Percentiles rank a stretch among this genome's conserved stretches.
Conservation (phyloP, 2,329 filamentous ascomycete species). For the Colletotrichum lindemuthianum region DNA sequence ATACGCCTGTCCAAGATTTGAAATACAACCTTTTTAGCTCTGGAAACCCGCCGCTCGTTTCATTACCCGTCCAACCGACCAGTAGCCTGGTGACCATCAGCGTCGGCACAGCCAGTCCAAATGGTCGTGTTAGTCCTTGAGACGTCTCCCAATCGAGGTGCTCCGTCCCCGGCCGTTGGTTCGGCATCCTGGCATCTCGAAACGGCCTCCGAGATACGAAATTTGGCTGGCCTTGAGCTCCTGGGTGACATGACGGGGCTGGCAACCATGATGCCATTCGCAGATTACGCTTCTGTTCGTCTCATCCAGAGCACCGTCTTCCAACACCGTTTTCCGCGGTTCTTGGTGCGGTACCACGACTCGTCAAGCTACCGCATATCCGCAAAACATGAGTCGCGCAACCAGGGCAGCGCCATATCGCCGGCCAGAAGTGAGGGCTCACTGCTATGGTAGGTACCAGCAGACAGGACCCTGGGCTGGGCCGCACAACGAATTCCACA, state of each 20-base stretch:
- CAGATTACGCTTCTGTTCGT: constrained; percentile 5
- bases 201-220: not conserved
- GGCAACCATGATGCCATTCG: not conserved
- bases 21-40: not conserved
- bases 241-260: not conserved
- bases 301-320: not conserved
- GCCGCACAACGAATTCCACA: constrained; percentile 21
- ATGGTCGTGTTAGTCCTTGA: constrained; percentile 1
- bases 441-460: constrained; percentile 17
- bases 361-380: constrained; percentile 18
- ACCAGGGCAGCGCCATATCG: constrained; percentile 5
- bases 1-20: not conserved
- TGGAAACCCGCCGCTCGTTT: not conserved
- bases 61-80: not conserved
- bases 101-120: constrained; percentile 6
- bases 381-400: constrained; percentile 30
- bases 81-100: constrained; percentile 15
- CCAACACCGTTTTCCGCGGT: not conserved
- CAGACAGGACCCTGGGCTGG: constrained; percentile 18
- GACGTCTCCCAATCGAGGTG: not conserved
- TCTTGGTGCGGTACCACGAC: constrained; percentile 4
- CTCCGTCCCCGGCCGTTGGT: not conserved
- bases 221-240: not conserved
- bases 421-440: not conserved
- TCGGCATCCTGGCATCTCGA: not conserved